Base-by-base conservation (phyloP, 2,329 filamentous ascomycete genomes). In the Blastomyces parvus region DNA sequence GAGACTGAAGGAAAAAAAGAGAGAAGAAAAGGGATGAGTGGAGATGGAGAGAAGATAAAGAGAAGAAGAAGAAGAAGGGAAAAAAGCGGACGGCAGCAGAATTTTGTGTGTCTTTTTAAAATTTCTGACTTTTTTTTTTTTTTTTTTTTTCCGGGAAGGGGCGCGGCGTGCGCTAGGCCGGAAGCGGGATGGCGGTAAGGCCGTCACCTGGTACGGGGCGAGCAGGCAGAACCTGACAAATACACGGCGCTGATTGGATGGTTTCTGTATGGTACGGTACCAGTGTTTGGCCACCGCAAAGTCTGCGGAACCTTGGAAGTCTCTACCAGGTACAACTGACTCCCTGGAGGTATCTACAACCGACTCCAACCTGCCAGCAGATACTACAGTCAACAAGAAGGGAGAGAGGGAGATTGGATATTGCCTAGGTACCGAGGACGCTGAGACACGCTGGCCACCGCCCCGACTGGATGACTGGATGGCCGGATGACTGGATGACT, bases 11-110 rank as follows among this genome's bases (percentile, higher is more conserved):
- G n/a, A 58, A 17, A 27, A 9, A 27, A n/a, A n/a, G 53, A 56
- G 53, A 36, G 52, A 56, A 9, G 14, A 42, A 40, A 27, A 42
- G 55, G 36, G 30, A 27, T 22, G 55, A 58, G 36, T 58, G 40
- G 57, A 60, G 50, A 58, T 40, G 56, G 33, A n/a, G n/a, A n/a
- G n/a, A n/a, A n/a, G n/a, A n/a, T n/a, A n/a, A n/a, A 59, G 36
- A 27, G 59, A 59, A 63, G 61, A 63, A 30, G 55, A 63, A 64
- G 61, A 63, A n/a, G 63, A 64, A 69, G 70, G 68, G 69, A 65
- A 66, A 64, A 60, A 66, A 64, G 30, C 7, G 13, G 63, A n/a
- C 17, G 56, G 46, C 19, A 33, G 46, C 57, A 48, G 46, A 69
- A 66, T 69, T 46, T 50, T 44, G 40, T 36, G 25, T 36, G 25